These are phyloP conservation scores for Arabidopsis suecica DNA, from an alignment of 345 rosid genomes.

Conservation along the genomic window DNA sequence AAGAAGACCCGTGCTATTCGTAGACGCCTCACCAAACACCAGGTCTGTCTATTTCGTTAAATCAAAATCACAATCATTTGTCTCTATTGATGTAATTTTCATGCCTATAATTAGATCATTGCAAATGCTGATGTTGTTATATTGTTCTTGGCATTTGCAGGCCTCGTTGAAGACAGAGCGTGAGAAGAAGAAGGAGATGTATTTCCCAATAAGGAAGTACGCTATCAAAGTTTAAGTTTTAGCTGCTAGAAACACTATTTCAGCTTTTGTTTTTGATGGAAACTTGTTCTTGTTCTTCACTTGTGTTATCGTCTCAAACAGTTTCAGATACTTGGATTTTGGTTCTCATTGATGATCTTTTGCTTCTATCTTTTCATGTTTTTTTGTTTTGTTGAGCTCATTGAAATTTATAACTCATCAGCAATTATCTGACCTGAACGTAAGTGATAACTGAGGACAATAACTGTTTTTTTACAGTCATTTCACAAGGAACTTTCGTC, in stretches of 20 bases:
- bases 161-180: slow-evolving; percentile 65
- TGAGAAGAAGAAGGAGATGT: slow-evolving; percentile 71
- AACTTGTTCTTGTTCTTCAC: slow-evolving; percentile 38
- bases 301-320: slow-evolving; percentile 16
- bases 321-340: slow-evolving; percentile 20
- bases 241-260: slow-evolving; percentile 33
- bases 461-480: background rate
- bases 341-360: background rate
- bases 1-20: slow-evolving; percentile 97
- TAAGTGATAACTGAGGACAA: background rate
- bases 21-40: slow-evolving; percentile 87
- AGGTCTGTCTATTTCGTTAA: slow-evolving; percentile 48
- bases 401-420: too few species aligned
- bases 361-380: background rate
- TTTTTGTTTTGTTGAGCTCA: background rate
- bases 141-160: slow-evolving; percentile 40
- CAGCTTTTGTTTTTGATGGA: slow-evolving; percentile 26
- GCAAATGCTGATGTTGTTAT: background rate
- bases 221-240: slow-evolving; percentile 61
- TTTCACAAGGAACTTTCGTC: too few species aligned
- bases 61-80: background rate
- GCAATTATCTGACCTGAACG: background rate
- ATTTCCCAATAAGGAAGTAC: slow-evolving; percentile 71
- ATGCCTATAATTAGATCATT: too few species aligned
- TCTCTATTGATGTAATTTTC: too few species aligned